Evolutionary conservation across 2,329 filamentous ascomycete genomes (phyloP), one percentile per base, ranked within the genome.

Genomic region (Lasiodiplodia citricola): DNA sequence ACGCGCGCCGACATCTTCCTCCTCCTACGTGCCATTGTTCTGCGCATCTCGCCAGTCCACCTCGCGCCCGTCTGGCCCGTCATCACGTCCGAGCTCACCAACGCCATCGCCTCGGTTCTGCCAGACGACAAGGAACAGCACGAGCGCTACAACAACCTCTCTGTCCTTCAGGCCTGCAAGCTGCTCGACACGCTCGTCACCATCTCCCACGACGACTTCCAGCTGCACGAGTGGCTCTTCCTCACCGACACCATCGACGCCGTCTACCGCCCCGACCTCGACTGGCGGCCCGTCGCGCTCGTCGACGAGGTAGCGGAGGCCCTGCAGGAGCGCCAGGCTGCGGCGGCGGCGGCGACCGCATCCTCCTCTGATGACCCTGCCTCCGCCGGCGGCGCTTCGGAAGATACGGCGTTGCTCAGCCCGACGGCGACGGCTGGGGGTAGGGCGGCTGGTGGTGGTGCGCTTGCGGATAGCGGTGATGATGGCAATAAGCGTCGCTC

Each of bases 191-290:
- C 94, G 23, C 85, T 99, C n/a, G 87, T 98, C 16, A 90, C 93
- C 54, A 85, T 94, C 8, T 91, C 92, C 4, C 95, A 94, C 0
- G 96, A 99, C 73, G 96, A 99, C 78, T 99, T 98, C 81, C 96
- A 98, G 79, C 87, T 98, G n/a, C 91, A 97, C 75, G 93, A 97
- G 83, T 99, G 96, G 96, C 88, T 98, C 4, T 99, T 97, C 79
- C 90, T 99, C 67, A 97, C 94, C 1, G 96, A 99, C 80, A 98
- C 95, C 16, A 94, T 97, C 72, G 96, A 99, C 75, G 94, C 96
- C 1, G 92, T 99, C 41, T 97, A 99, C 80, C 90, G 92, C 14
- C 90, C 93, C 0, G 82, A 88, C 16, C 37, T 54, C 38, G 83
- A 85, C 64, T 91, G 90, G 81, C 86, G 89, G 70, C 87, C 93